A percentile compares a stretch with the other conserved stretches of the same genome.
phyloP scores from a whole-genome alignment of 169 alveolate genomes.

The Babesia divergens region DNA sequence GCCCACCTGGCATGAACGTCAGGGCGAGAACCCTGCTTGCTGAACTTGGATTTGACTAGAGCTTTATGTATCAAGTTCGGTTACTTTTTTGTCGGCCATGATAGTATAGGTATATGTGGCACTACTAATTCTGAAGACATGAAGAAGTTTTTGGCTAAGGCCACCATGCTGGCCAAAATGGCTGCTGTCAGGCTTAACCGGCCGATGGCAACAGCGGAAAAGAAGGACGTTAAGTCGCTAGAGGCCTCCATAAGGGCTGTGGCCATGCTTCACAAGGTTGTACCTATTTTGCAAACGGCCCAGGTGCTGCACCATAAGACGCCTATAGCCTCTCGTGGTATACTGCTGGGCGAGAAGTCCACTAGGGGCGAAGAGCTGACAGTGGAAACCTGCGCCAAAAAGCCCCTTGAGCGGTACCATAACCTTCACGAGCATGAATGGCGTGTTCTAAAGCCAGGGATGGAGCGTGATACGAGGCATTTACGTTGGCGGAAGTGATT shows the following conservation, averaged over 20 bases:
- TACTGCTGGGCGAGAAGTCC: not conserved
- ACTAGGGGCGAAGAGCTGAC: not conserved
- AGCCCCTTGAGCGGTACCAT: conserved; percentile 31
- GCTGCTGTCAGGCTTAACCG: conserved; percentile 49
- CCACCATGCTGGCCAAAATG: conserved; percentile 50
- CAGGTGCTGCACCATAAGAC: conserved; percentile 51
- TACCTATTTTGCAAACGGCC: conserved; percentile 34
- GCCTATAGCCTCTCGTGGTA: conserved; percentile 34
- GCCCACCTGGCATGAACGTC: conserved; percentile 19
- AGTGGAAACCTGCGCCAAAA: not conserved
- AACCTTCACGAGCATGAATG: conserved; percentile 71
- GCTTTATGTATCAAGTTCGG: not conserved
- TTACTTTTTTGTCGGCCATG: not conserved
- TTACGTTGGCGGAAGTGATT: conserved; percentile 74
- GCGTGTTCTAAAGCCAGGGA: conserved; percentile 82
- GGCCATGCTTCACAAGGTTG: conserved; percentile 27
- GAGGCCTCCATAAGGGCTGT: conserved; percentile 46
- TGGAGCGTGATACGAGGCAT: conserved; percentile 78
- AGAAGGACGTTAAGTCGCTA: conserved; percentile 32
- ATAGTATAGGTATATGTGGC: too few species aligned
- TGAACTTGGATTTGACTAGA: conserved; percentile 1
- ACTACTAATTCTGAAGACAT: not conserved
- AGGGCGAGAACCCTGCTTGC: not conserved
- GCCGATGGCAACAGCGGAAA: conserved; percentile 34
- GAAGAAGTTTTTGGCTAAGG: conserved; percentile 52